These are phyloP conservation scores for Apiospora arundinis DNA, from an alignment of 2,329 filamentous ascomycete genomes.

Conservation along the genomic window DNA sequence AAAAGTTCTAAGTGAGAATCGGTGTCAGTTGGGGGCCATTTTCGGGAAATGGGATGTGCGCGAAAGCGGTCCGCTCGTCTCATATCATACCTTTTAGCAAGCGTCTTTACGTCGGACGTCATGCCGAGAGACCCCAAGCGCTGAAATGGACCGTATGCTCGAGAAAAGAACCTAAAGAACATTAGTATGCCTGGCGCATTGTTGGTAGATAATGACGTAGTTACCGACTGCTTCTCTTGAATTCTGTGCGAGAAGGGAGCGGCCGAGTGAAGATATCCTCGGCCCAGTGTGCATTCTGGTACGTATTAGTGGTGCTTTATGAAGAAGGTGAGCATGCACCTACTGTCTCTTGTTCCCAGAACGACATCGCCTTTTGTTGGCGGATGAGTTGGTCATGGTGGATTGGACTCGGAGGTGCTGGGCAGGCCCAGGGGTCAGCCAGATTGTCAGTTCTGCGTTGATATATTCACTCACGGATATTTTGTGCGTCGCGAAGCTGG, in stretches of 20 bases:
- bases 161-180: neutral
- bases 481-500: slow-evolving; percentile 57
- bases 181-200: neutral
- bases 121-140: slow-evolving; percentile 52
- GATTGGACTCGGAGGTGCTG: slow-evolving; percentile 37
- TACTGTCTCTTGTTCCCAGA: slow-evolving; percentile 39
- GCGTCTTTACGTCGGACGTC: slow-evolving; percentile 53
- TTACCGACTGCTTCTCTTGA: slow-evolving; percentile 50
- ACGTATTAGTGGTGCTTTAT: neutral
- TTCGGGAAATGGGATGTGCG: neutral
- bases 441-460: slow-evolving; percentile 11
- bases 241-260: slow-evolving; percentile 55
- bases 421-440: neutral
- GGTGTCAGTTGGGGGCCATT: neutral
- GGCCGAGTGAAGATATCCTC: slow-evolving; percentile 65
- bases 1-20: slow-evolving; percentile 50
- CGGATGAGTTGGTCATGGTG: slow-evolving; percentile 32
- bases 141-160: slow-evolving; percentile 35
- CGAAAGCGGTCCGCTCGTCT: neutral
- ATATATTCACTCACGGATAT: slow-evolving; percentile 52
- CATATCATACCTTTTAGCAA: slow-evolving; percentile 58
- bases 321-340: slow-evolving; percentile 19
- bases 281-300: slow-evolving; percentile 63
- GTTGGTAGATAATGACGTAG: neutral
- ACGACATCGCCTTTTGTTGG: slow-evolving; percentile 35